Evolutionary conservation across 495 filamentous ascomycete species (phyloP).

Genomic region (Podospora conica): DNA sequence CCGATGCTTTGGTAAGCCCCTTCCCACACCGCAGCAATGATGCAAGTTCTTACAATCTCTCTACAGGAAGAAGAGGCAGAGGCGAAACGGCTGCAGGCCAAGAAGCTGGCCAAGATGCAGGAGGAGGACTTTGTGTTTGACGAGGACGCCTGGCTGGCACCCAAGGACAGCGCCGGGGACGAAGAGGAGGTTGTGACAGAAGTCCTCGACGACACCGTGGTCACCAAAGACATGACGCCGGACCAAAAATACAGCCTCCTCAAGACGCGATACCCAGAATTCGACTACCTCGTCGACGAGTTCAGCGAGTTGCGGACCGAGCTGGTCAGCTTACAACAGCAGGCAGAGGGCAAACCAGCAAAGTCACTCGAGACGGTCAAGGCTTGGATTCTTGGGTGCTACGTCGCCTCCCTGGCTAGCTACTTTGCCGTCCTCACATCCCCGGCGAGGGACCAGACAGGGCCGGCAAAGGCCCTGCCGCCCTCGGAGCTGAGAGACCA

Average conservation of each 20-base stretch:
- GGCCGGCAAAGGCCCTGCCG: constrained; percentile 48
- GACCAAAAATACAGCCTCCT: constrained; percentile 73
- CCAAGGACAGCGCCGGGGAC: constrained; percentile 38
- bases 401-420: constrained; percentile 79
- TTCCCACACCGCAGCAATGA: background rate
- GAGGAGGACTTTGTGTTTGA: constrained; percentile 92
- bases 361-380: constrained; percentile 58
- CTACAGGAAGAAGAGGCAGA: constrained; percentile 76
- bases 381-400: constrained; percentile 68
- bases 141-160: constrained; percentile 70
- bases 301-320: constrained; percentile 64
- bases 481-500: constrained; percentile 77
- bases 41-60: background rate
- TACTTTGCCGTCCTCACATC: constrained; percentile 90
- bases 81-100: constrained; percentile 78
- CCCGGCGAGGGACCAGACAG: constrained; percentile 50
- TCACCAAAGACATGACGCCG: constrained; percentile 69
- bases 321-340: constrained; percentile 48
- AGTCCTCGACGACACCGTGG: constrained; percentile 70
- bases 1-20: constrained; percentile 58
- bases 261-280: constrained; percentile 80
- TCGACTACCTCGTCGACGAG: constrained; percentile 76
- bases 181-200: constrained; percentile 64
- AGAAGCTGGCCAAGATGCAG: constrained; percentile 75
- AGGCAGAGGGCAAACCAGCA: constrained; percentile 49